These are phyloP conservation scores for Harrya chromipes DNA, from an alignment of 768 basidiomycete genomes.

Conservation along the genomic window DNA sequence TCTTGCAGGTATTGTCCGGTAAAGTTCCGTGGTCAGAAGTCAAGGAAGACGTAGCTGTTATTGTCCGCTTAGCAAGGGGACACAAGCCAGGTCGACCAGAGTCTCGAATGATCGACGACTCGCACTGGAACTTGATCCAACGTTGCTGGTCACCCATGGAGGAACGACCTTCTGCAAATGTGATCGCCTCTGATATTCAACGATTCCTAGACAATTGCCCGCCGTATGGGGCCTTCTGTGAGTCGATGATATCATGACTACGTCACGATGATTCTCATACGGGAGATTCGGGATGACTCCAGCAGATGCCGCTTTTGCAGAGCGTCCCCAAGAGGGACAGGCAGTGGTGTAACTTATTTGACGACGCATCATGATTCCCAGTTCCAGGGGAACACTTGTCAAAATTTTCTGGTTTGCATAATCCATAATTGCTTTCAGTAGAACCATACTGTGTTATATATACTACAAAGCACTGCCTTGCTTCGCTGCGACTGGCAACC, in stretches of 20 bases:
- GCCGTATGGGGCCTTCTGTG: not conserved
- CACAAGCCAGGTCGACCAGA: not conserved
- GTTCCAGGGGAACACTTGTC: too few species aligned
- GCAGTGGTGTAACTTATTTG: too few species aligned
- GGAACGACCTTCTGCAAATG: not conserved
- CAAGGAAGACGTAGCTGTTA: not conserved
- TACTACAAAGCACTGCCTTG: too few species aligned
- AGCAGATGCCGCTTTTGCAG: too few species aligned
- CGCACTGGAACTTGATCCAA: slow-evolving; percentile 1
- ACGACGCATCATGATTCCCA: too few species aligned
- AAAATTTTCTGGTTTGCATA: too few species aligned
- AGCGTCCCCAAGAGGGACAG: too few species aligned
- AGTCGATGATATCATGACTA: not conserved
- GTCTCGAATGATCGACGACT: not conserved
- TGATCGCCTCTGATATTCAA: not conserved
- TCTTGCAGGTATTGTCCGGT: not conserved
- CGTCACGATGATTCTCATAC: too few species aligned
- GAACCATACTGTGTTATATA: too few species aligned
- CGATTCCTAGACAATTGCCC: not conserved
- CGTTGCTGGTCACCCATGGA: not conserved
- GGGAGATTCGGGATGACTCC: too few species aligned
- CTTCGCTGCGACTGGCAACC: too few species aligned
- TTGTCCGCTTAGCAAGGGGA: slow-evolving; percentile 6
- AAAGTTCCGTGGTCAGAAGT: not conserved
- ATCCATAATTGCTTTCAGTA: too few species aligned